Conservation (phyloP, 768 basidiomycete species). For the Rhodosporidiobolus sp. region DNA sequence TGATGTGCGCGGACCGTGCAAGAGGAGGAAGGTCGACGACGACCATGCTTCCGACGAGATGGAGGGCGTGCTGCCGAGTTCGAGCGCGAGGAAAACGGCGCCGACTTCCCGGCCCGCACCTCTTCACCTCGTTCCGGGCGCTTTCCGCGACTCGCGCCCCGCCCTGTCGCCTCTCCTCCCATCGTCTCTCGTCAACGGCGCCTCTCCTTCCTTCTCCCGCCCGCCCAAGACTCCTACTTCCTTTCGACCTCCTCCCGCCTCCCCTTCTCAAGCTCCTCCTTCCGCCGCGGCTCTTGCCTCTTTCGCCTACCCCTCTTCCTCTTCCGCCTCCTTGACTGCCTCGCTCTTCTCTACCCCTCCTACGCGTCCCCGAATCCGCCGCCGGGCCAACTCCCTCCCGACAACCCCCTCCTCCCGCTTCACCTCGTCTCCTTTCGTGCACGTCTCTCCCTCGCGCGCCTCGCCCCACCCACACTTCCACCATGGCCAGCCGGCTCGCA, state of each 20-base stretch:
- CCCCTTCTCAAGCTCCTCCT: background rate
- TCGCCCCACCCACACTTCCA: background rate
- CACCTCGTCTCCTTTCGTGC: background rate
- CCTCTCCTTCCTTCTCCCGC: too few species aligned
- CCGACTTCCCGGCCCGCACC: background rate
- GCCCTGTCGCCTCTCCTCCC: background rate
- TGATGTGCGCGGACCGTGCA: background rate
- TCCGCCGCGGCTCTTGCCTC: background rate
- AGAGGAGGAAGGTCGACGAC: background rate
- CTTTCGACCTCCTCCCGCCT: background rate
- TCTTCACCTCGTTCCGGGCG: background rate
- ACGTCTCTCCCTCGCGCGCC: background rate
- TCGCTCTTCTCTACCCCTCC: background rate
- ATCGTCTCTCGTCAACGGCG: background rate
- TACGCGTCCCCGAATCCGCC: background rate
- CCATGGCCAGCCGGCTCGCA: background rate
- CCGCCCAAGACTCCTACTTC: too few species aligned
- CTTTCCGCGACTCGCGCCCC: background rate
- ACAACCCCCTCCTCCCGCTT: background rate
- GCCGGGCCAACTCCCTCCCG: conserved; percentile 5
- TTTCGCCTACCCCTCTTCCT: background rate
- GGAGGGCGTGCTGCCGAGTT: background rate
- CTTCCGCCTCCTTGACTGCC: background rate
- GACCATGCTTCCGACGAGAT: too few species aligned
- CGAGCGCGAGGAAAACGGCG: background rate